A percentile compares a stretch with the other conserved stretches of the same genome.
phyloP scores from a whole-genome alignment of 225 moss, liverwort and hornwort genomes.

The Pseudisothecium myosuroides region DNA sequence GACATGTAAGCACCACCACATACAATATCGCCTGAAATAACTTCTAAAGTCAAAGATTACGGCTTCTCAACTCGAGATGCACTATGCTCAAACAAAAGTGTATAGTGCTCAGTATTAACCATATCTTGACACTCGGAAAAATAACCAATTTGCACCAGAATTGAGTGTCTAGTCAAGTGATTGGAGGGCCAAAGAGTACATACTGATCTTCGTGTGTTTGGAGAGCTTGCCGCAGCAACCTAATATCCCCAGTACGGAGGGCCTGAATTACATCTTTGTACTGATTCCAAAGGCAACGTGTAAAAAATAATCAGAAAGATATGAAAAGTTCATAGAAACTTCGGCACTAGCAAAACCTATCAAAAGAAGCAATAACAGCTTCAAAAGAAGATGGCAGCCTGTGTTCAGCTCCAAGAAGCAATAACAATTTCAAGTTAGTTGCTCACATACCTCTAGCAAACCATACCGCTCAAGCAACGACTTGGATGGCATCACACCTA shows the following conservation, averaged over 20 bases:
- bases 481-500: conserved; percentile 71
- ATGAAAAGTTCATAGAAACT: not conserved
- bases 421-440: not conserved
- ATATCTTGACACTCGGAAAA: not conserved
- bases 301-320: not conserved
- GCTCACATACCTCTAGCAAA: conserved; percentile 55
- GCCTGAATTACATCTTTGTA: conserved; percentile 74
- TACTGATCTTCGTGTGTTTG: conserved; percentile 87
- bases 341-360: conserved; percentile 2
- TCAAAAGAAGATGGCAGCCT: not conserved
- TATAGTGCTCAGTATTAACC: not conserved
- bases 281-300: conserved; percentile 21
- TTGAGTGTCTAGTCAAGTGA: not conserved
- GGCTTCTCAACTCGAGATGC: not conserved
- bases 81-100: not conserved
- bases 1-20: not conserved
- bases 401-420: not conserved
- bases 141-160: not conserved
- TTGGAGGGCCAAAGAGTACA: not conserved
- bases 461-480: conserved; percentile 61
- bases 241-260: conserved; percentile 69
- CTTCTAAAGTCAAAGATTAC: not conserved
- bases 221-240: conserved; percentile 73
- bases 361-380: not conserved
- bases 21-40: not conserved